phyloP scores from a whole-genome alignment of 176 grass and related monocot genomes.

The Sorghum bicolor region DNA sequence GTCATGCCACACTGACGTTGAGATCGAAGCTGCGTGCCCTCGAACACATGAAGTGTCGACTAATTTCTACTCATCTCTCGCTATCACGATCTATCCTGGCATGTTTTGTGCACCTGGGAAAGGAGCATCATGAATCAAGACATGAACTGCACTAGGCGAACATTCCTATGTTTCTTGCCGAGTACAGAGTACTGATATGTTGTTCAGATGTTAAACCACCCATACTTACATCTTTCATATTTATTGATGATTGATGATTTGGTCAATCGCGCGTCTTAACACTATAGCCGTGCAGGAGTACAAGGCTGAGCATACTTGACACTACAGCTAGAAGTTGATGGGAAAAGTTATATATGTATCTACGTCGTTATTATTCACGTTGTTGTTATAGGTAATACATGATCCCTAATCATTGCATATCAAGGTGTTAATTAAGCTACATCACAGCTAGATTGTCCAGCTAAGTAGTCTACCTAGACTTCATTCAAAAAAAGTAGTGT shows the following conservation, averaged over 20 bases:
- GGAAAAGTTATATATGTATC: not conserved
- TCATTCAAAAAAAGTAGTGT: too few relatives aligned
- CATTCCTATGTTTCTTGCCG: not conserved
- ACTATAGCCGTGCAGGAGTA: not conserved
- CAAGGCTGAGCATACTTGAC: not conserved
- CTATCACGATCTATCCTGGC: not conserved
- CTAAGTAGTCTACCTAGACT: not conserved
- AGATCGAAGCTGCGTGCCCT: not conserved
- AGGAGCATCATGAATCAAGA: not conserved
- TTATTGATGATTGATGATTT: not conserved
- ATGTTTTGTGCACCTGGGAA: not conserved
- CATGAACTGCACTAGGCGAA: not conserved
- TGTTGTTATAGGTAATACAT: not conserved
- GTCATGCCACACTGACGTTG: not conserved
- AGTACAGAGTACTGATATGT: not conserved
- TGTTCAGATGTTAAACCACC: slow-evolving; percentile 16
- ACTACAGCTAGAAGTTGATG: not conserved
- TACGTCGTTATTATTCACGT: not conserved
- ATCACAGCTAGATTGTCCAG: not conserved
- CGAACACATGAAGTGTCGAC: not conserved
- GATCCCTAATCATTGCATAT: slow-evolving; percentile 21
- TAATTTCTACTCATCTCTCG: not conserved
- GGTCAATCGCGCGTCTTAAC: not conserved
- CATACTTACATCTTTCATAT: not conserved
- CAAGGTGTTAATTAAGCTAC: not conserved